Percentiles rank a stretch among this genome's conserved stretches.
Evolutionary conservation across 345 rosid species (phyloP).

Genomic region (Linum tenue): DNA sequence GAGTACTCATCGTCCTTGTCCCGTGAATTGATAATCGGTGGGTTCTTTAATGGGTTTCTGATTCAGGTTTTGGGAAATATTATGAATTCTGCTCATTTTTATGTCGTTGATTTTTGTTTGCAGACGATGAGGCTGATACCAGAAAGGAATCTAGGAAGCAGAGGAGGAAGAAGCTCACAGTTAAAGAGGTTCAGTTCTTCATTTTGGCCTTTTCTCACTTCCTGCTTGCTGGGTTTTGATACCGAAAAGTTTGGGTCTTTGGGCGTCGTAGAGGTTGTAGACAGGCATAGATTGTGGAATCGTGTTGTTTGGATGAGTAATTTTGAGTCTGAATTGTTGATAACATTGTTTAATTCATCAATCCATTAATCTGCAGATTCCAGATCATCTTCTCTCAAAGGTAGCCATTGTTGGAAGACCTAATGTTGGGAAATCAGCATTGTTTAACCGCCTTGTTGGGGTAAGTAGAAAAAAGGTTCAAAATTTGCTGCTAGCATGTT

Average conservation of each 20-base stretch:
- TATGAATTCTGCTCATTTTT: not conserved
- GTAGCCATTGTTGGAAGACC: slow-evolving; percentile 96
- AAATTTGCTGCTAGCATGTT: not conserved
- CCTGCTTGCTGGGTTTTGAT: not conserved
- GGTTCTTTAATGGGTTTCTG: not conserved
- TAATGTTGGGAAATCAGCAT: slow-evolving; percentile 91
- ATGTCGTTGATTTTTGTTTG: slow-evolving; percentile 3
- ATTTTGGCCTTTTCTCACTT: not conserved
- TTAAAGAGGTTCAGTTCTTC: slow-evolving; percentile 29
- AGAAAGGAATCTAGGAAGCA: slow-evolving; percentile 44
- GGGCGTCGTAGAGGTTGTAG: too few relatives aligned
- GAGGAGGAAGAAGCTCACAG: slow-evolving; percentile 30
- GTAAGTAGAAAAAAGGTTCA: slow-evolving; percentile 22
- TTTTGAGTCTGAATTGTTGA: not conserved
- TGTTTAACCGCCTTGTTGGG: slow-evolving; percentile 94
- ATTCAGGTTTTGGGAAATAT: not conserved
- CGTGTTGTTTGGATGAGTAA: not conserved
- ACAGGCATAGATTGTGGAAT: not conserved
- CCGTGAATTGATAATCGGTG: slow-evolving; percentile 54
- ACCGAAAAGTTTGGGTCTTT: too few relatives aligned
- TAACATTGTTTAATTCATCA: slow-evolving; percentile 3
- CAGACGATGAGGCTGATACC: slow-evolving; percentile 53
- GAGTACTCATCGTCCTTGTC: slow-evolving; percentile 56
- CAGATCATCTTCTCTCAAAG: slow-evolving; percentile 73
- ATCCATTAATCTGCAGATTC: slow-evolving; percentile 47